phyloP scores from a whole-genome alignment of 202 grass and related monocot genomes.

The Hordeum pubiflorum region DNA sequence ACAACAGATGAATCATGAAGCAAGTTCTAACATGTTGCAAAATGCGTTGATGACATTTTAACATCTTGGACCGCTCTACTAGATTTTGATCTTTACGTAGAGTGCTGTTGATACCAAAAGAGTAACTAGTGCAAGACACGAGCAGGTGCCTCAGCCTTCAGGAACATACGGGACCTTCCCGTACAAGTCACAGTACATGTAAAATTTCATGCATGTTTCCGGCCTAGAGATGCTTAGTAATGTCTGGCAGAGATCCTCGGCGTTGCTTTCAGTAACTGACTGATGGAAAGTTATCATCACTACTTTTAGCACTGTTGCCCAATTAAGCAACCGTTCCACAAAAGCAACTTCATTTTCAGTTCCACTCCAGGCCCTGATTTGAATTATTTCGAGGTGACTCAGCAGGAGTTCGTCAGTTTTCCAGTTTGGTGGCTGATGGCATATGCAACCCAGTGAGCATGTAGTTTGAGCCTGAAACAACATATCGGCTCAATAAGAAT shows the following conservation, averaged over 20 bases:
- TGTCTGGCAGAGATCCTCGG: background rate
- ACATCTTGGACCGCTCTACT: background rate
- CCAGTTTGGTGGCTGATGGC: background rate
- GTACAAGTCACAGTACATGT: background rate
- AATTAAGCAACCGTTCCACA: background rate
- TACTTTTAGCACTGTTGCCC: background rate
- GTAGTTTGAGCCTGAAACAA: background rate
- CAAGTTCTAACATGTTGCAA: no score
- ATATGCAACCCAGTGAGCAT: background rate
- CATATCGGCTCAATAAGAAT: background rate
- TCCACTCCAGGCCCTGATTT: background rate
- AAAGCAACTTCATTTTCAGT: background rate
- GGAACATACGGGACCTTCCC: background rate
- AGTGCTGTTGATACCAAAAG: background rate
- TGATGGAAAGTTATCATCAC: background rate
- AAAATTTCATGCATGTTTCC: background rate
- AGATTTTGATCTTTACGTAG: background rate
- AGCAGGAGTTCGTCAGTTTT: background rate
- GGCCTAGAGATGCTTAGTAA: background rate
- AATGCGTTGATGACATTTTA: background rate
- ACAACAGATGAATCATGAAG: no score
- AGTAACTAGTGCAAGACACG: background rate
- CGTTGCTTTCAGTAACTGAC: background rate
- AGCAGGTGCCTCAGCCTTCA: background rate
- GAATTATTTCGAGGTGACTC: background rate